phyloP scores from a whole-genome alignment of 495 filamentous ascomycete genomes.

The Penicillium bovifimosum region DNA sequence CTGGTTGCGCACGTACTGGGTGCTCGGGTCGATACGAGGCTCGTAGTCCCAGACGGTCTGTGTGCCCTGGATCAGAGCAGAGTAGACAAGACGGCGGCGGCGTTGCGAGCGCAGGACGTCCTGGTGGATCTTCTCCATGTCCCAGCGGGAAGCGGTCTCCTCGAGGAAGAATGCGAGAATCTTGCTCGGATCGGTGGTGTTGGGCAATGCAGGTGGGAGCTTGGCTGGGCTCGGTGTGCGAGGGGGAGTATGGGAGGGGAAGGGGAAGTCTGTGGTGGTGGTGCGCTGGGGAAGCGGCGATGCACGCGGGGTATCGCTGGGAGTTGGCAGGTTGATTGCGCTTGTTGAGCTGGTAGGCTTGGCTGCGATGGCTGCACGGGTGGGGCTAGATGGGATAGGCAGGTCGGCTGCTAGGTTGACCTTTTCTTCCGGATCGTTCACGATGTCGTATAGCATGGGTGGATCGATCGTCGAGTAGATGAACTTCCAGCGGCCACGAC shows the following conservation, averaged over 20 bases:
- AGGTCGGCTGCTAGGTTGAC: slow-evolving; percentile 57
- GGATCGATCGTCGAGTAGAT: slow-evolving; percentile 74
- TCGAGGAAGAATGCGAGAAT: slow-evolving; percentile 53
- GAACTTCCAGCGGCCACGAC: slow-evolving; percentile 76
- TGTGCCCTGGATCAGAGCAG: slow-evolving; percentile 62
- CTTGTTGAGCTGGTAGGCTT: slow-evolving; percentile 15
- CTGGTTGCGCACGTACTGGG: slow-evolving; percentile 57
- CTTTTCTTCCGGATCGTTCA: slow-evolving; percentile 65
- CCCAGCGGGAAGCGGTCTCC: slow-evolving; percentile 65
- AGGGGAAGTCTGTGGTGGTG: slow-evolving; percentile 27
- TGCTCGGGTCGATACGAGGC: slow-evolving; percentile 62
- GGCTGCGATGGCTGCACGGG: slow-evolving; percentile 2
- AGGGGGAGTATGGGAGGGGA: slow-evolving; percentile 34
- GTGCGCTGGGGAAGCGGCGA: slow-evolving; percentile 31
- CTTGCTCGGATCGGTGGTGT: slow-evolving; percentile 40
- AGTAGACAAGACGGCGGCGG: slow-evolving; percentile 64
- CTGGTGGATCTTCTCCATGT: slow-evolving; percentile 63
- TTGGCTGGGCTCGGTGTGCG: slow-evolving; percentile 38
- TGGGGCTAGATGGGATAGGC: slow-evolving; percentile 13
- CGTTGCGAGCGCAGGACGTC: slow-evolving; percentile 69
- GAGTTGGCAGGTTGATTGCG: slow-evolving; percentile 35
- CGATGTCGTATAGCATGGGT: slow-evolving; percentile 71
- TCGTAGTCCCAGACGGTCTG: slow-evolving; percentile 75
- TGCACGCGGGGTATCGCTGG: slow-evolving; percentile 29
- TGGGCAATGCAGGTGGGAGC: slow-evolving; percentile 26